Base-by-base conservation (phyloP, 495 filamentous ascomycete species). In the Hypoxylon crocopeplum region DNA sequence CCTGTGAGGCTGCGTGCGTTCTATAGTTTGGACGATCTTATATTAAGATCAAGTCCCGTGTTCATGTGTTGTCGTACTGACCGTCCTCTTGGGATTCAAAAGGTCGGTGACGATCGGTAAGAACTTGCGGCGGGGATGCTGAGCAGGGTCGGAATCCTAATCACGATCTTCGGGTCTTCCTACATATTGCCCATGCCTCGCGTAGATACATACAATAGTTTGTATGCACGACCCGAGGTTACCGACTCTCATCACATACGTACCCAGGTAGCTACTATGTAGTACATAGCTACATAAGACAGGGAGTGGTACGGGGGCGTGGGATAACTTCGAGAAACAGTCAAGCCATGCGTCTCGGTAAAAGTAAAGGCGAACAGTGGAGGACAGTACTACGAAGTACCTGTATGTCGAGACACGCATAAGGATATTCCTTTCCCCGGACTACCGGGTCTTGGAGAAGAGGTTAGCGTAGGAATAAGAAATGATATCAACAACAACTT, bases 371-470 rank as follows among this genome's bases (percentile, higher is more conserved):
- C 54, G 15, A 19, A 7, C 5, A 13, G 34, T 4, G n/a, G 10
- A 5, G 34, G n/a, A n/a, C 15, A 13, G n/a, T 10, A 22, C 21
- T 32, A 20, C 13, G 39, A 30, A 32, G 24, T 17, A 27, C 20
- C 3, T 11, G 32, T 12, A 34, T 34, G 12, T 13, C 32, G 5
- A 29, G 5, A 29, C 10, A 29, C 5, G 3, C 13, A 30, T 10
- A 39, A 29, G 39, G 16, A 22, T 33, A 13, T 24, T 15, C 3
- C 34, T 57, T 13, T 41, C 51, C 36, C 48, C 48, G 53, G 59
- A 63, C 54, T 59, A 37, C 50, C 61, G 45, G 45, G 61, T 64
- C 61, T 48, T 19, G 45, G 17, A 48, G 24, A n/a, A 50, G 12
- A 44, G 36, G 27, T 36, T 64, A 41, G 61, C 45, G 49, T 59